Percentiles rank a stretch among this genome's conserved stretches.
Evolutionary conservation across 1,284 basidiomycete species (phyloP).

Genomic region (Phylloporus gajari): DNA sequence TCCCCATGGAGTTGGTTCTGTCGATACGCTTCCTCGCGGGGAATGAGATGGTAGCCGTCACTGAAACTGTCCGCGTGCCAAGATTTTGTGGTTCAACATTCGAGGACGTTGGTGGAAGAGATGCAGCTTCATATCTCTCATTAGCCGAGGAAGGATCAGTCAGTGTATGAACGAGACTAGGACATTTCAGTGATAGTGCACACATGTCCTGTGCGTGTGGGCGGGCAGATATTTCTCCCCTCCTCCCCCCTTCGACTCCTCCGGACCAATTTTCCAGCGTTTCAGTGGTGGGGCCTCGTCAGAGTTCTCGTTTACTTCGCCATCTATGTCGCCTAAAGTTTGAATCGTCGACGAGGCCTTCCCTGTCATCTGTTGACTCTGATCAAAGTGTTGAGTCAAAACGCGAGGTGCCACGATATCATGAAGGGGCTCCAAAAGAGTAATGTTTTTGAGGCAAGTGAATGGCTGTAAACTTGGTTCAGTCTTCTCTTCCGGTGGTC

Average conservation of each 20-base stretch:
- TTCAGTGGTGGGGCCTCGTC: constrained; percentile 17
- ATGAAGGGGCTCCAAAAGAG: constrained; percentile 7
- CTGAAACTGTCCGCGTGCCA: background rate
- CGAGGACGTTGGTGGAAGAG: background rate
- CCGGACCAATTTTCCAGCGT: constrained; percentile 26
- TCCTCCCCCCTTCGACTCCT: background rate
- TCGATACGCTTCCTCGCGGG: constrained; percentile 29
- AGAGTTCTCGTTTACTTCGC: constrained; percentile 17
- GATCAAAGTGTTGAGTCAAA: background rate
- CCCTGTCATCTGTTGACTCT: constrained; percentile 8
- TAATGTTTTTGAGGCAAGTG: constrained; percentile 26
- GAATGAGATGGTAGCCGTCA: constrained; percentile 34
- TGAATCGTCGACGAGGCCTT: background rate
- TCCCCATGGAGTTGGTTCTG: constrained; percentile 4
- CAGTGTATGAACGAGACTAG: background rate
- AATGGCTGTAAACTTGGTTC: constrained; percentile 23
- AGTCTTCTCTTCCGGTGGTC: background rate
- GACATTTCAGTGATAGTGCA: background rate
- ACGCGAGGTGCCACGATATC: background rate
- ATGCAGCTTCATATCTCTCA: background rate
- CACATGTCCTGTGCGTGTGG: background rate
- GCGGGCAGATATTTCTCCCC: background rate
- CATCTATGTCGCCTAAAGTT: background rate
- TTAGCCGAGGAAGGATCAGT: constrained; percentile 3
- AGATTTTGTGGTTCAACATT: background rate